Evolutionary conservation across 75 land plant species (phyloP).

Genomic region (Cryptomeria japonica): DNA sequence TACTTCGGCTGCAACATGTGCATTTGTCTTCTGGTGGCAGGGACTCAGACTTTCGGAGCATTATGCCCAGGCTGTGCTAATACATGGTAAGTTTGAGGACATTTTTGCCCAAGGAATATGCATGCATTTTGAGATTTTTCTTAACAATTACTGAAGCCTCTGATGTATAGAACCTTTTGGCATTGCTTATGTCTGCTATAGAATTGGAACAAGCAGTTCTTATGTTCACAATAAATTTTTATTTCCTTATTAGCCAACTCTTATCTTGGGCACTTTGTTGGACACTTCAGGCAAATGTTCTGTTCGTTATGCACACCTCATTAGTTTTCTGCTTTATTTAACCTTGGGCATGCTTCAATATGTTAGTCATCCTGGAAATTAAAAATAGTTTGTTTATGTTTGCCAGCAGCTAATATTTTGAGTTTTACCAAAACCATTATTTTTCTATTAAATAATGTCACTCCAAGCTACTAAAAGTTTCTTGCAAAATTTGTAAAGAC

Average conservation of each 20-base stretch:
- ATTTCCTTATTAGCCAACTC: background rate
- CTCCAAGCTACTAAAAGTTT: background rate
- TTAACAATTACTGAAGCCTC: background rate
- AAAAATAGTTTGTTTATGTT: background rate
- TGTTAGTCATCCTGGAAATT: background rate
- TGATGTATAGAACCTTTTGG: background rate
- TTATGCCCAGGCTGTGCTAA: slow-evolving; percentile 66
- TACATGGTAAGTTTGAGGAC: slow-evolving; percentile 59
- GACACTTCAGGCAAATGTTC: background rate
- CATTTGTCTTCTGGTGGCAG: slow-evolving; percentile 64
- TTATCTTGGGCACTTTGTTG: background rate
- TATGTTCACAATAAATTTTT: background rate
- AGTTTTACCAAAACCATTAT: background rate
- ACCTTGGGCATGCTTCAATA: background rate
- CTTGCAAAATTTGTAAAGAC: background rate
- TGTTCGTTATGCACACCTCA: background rate
- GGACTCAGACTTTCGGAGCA: slow-evolving; percentile 51
- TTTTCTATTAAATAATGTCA: background rate
- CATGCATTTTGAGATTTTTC: background rate
- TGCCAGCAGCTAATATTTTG: background rate
- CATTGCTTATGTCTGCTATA: background rate
- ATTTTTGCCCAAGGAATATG: background rate
- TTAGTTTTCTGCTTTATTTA: background rate
- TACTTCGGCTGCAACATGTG: slow-evolving; percentile 51
- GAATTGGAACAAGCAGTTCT: background rate